Percentiles rank a stretch among this genome's conserved stretches.
Evolutionary conservation across 768 basidiomycete species (phyloP).

Genomic region (Mycena capillaripes): DNA sequence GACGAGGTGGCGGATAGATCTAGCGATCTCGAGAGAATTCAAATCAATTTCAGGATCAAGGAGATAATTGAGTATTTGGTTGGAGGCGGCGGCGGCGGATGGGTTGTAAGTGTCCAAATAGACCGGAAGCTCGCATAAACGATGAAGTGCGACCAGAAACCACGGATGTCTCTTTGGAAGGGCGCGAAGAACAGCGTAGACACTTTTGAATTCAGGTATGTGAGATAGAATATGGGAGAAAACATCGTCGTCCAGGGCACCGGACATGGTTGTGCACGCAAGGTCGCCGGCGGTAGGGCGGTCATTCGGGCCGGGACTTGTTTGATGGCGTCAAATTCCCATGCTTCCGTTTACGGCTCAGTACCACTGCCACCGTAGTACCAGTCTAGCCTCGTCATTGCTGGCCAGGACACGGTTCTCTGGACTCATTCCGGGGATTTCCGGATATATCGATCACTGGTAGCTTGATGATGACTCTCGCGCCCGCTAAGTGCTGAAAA

Average conservation of each 20-base stretch:
- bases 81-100: not conserved
- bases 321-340: too few relatives aligned
- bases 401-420: too few relatives aligned
- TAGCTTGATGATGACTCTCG: too few relatives aligned
- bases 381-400: too few relatives aligned
- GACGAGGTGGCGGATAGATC: slow-evolving; percentile 16
- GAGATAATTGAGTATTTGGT: slow-evolving; percentile 15
- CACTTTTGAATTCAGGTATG: slow-evolving; percentile 14
- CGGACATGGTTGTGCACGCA: too few relatives aligned
- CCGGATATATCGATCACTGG: too few relatives aligned
- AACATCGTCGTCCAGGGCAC: slow-evolving; percentile 28
- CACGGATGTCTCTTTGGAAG: slow-evolving; percentile 10
- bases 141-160: slow-evolving; percentile 14
- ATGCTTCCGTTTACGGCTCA: too few relatives aligned
- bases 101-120: slow-evolving; percentile 24
- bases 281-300: too few relatives aligned
- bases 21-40: not conserved
- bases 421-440: too few relatives aligned
- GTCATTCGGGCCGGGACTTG: too few relatives aligned
- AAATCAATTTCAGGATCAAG: not conserved
- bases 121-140: slow-evolving; percentile 31
- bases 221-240: slow-evolving; percentile 34
- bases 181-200: slow-evolving; percentile 21
- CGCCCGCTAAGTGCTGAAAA: too few relatives aligned
- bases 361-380: too few relatives aligned